These are phyloP conservation scores for Hypomyces perniciosus DNA, from an alignment of 2,329 filamentous ascomycete species.

Conservation along the genomic window DNA sequence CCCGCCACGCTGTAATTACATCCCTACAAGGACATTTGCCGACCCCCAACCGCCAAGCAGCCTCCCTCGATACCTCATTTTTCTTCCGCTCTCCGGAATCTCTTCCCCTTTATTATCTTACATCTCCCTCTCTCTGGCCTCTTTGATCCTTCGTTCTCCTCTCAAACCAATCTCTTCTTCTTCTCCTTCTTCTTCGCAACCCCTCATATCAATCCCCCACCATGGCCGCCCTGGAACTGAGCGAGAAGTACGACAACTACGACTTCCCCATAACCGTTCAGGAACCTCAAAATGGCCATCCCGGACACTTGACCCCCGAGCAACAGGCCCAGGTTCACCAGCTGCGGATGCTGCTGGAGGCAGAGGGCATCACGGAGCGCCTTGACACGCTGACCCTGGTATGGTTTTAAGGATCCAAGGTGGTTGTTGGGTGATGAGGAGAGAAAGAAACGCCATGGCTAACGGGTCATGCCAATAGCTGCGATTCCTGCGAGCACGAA, in stretches of 20 bases:
- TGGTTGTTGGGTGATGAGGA: background rate
- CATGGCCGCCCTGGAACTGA: conserved; percentile 54
- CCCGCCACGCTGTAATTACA: conserved; percentile 14
- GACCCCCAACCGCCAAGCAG: conserved; percentile 5
- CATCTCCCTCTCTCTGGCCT: conserved; percentile 2
- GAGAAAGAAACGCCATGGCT: background rate
- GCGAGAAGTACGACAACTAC: conserved; percentile 94
- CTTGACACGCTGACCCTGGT: conserved; percentile 91
- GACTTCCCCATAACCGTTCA: conserved; percentile 81
- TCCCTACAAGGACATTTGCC: conserved; percentile 3
- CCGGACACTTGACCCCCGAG: conserved; percentile 76
- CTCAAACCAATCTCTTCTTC: background rate
- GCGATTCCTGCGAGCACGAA: conserved; percentile 87
- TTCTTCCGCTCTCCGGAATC: background rate
- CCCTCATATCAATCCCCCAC: conserved; percentile 19
- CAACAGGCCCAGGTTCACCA: conserved; percentile 88
- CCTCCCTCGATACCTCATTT: conserved; percentile 7
- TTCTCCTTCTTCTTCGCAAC: conserved; percentile 4
- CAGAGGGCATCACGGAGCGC: conserved; percentile 72
- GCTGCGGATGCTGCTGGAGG: conserved; percentile 78
- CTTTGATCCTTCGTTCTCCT: background rate
- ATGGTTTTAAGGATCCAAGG: conserved; percentile 26
- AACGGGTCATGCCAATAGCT: conserved; percentile 44
- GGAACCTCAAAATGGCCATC: conserved; percentile 67
- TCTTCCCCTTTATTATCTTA: conserved; percentile 7